These are phyloP conservation scores for Draba incana DNA, from an alignment of 345 rosid genomes.

Conservation along the genomic window DNA sequence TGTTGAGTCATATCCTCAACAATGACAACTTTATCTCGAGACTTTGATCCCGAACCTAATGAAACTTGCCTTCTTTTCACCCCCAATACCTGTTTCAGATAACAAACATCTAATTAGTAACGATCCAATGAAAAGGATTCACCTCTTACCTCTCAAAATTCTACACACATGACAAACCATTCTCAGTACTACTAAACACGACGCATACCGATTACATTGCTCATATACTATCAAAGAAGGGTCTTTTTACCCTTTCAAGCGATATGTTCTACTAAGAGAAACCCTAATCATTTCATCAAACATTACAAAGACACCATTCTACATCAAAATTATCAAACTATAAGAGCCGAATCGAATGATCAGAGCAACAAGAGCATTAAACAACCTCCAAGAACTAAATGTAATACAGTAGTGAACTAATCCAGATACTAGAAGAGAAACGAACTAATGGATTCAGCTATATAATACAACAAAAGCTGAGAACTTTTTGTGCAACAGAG, in stretches of 20 bases:
- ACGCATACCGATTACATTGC: neutral
- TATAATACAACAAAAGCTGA: neutral
- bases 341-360: neutral
- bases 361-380: neutral
- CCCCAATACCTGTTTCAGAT: constrained; percentile 63
- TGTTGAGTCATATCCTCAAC: constrained; percentile 68
- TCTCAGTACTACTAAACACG: neutral
- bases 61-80: constrained; percentile 87
- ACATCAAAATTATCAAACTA: constrained; percentile 14
- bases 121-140: neutral
- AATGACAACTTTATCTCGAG: constrained; percentile 84
- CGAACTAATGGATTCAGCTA: constrained; percentile 5
- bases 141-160: neutral
- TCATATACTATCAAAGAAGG: constrained; percentile 9
- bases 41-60: constrained; percentile 81
- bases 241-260: neutral
- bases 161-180: neutral
- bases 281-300: constrained; percentile 11
- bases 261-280: constrained; percentile 4
- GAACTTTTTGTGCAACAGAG: neutral
- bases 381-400: neutral
- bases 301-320: constrained; percentile 1
- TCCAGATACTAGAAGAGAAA: neutral
- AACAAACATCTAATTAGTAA: constrained; percentile 1
- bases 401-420: neutral